A percentile compares a stretch with the other conserved stretches of the same genome.
These are phyloP conservation scores for Sparassis latifolia DNA, from an alignment of 1,284 basidiomycete genomes.

Conservation along the genomic window DNA sequence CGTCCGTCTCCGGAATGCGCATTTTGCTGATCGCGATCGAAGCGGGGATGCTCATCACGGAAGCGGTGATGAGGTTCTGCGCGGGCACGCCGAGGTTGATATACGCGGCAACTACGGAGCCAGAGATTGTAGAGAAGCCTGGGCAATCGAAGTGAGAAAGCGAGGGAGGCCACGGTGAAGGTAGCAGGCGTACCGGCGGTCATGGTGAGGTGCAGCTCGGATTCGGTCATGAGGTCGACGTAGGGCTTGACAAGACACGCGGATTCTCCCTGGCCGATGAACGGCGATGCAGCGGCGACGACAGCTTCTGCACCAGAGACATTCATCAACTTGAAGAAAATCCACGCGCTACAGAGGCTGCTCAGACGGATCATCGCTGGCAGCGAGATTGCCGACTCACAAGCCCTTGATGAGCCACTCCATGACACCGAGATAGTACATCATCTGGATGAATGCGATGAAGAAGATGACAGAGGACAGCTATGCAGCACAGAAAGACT, in stretches of 20 bases:
- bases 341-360: conserved; percentile 59
- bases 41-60: conserved; percentile 92
- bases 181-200: conserved; percentile 58
- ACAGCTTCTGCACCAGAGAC: conserved; percentile 89
- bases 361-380: background rate
- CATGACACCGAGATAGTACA: conserved; percentile 84
- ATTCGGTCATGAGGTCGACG: conserved; percentile 83
- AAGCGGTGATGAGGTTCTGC: conserved; percentile 82
- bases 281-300: conserved; percentile 86
- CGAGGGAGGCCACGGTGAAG: background rate
- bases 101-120: conserved; percentile 83
- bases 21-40: conserved; percentile 89
- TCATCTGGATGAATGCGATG: conserved; percentile 82
- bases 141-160: background rate
- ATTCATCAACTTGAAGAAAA: conserved; percentile 87
- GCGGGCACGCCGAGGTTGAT: conserved; percentile 79
- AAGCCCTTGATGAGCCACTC: conserved; percentile 84
- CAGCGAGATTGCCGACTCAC: conserved; percentile 31
- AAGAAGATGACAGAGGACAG: conserved; percentile 80
- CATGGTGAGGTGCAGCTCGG: conserved; percentile 86
- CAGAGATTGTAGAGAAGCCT: conserved; percentile 85
- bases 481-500: conserved; percentile 24
- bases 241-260: conserved; percentile 84
- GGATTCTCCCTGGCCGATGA: conserved; percentile 86
- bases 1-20: conserved; percentile 76